phyloP scores from a whole-genome alignment of 345 rosid genomes.

The Linum tenue region DNA sequence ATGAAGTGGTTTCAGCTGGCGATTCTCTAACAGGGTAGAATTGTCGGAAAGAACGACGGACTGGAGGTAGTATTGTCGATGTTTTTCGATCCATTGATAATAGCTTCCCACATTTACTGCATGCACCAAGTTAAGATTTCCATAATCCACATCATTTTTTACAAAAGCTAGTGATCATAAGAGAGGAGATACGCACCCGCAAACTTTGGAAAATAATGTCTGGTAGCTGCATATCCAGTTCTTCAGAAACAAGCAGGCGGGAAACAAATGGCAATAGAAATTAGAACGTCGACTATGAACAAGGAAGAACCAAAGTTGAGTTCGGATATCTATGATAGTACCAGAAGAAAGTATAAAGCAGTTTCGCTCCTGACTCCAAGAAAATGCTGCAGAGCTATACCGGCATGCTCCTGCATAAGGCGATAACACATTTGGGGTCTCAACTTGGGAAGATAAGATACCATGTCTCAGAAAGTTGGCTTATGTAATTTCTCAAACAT shows the following conservation, averaged over 20 bases:
- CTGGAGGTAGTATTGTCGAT: slow-evolving; percentile 25
- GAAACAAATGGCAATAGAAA: not conserved
- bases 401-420: slow-evolving; percentile 65
- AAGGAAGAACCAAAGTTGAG: not conserved
- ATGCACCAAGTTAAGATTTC: slow-evolving; percentile 11
- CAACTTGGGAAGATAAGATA: slow-evolving; percentile 8
- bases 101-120: slow-evolving; percentile 66
- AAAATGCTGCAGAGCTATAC: slow-evolving; percentile 65
- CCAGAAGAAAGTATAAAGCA: slow-evolving; percentile 63
- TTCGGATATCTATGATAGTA: slow-evolving; percentile 15
- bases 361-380: slow-evolving; percentile 47
- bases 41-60: slow-evolving; percentile 17
- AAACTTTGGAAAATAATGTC: slow-evolving; percentile 53
- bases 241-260: slow-evolving; percentile 21
- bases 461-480: not conserved
- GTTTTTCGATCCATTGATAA: slow-evolving; percentile 64
- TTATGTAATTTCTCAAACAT: not conserved
- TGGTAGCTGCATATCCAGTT: slow-evolving; percentile 83
- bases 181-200: slow-evolving; percentile 42
- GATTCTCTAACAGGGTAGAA: slow-evolving; percentile 10
- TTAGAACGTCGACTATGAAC: not conserved
- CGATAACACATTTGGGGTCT: slow-evolving; percentile 9
- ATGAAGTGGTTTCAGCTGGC: slow-evolving; percentile 1
- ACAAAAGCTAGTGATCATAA: slow-evolving; percentile 4
- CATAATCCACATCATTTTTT: not conserved